Conservation (phyloP, 2,329 filamentous ascomycete genomes). For the Drechmeria coniospora region DNA sequence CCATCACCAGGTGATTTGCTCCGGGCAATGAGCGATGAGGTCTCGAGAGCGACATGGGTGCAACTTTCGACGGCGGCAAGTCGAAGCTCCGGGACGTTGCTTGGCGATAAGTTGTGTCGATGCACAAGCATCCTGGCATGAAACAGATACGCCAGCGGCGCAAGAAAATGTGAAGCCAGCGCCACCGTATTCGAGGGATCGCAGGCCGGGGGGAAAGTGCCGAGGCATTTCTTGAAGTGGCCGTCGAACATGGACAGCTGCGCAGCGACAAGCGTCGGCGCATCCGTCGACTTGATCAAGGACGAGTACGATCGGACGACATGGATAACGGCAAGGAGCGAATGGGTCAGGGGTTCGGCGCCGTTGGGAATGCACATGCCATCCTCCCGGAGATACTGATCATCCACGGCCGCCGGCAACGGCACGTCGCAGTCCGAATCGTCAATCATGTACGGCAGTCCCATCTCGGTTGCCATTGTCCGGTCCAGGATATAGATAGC, state of each 20-base stretch:
- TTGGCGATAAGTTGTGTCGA: slow-evolving; percentile 71
- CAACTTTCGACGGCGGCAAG: slow-evolving; percentile 64
- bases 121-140: slow-evolving; percentile 75
- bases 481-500: slow-evolving; percentile 81
- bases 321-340: slow-evolving; percentile 64
- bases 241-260: slow-evolving; percentile 66
- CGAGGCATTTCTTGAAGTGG: slow-evolving; percentile 62
- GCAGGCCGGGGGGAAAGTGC: slow-evolving; percentile 60
- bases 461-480: slow-evolving; percentile 63
- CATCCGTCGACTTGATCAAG: slow-evolving; percentile 53
- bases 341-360: slow-evolving; percentile 45
- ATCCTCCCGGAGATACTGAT: slow-evolving; percentile 54
- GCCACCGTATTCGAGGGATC: slow-evolving; percentile 49
- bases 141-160: slow-evolving; percentile 64
- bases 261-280: slow-evolving; percentile 47
- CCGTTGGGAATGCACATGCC: slow-evolving; percentile 37
- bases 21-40: slow-evolving; percentile 58
- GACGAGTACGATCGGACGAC: slow-evolving; percentile 65
- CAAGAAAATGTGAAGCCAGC: slow-evolving; percentile 59
- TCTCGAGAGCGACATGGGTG: slow-evolving; percentile 59
- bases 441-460: slow-evolving; percentile 66
- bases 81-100: slow-evolving; percentile 50
- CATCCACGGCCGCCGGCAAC: slow-evolving; percentile 66
- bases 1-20: slow-evolving; percentile 46
- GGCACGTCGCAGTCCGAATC: slow-evolving; percentile 78